Percentiles rank a stretch among this genome's conserved stretches.
Evolutionary conservation across 192 early-diverging fungal genomes (phyloP).

Genomic region (Cetraspora pellucida): DNA sequence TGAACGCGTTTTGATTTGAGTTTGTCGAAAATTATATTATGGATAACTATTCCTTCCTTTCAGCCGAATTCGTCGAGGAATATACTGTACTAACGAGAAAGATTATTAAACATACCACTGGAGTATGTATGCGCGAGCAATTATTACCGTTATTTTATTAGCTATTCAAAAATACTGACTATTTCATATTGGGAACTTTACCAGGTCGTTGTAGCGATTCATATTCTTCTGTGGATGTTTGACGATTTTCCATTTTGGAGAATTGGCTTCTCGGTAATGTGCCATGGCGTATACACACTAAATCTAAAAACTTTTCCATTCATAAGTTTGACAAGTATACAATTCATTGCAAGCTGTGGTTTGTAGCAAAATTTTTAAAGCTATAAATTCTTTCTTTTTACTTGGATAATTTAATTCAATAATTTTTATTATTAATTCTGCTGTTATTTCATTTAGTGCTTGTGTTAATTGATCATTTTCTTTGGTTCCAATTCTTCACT

Average conservation of each 20-base stretch:
- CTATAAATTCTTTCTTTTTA: background rate
- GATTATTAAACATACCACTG: constrained; percentile 67
- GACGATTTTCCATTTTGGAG: constrained; percentile 79
- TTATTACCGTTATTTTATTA: background rate
- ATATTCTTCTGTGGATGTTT: constrained; percentile 72
- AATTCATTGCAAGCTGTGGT: constrained; percentile 85
- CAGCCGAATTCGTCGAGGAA: constrained; percentile 63
- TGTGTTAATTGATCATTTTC: constrained; percentile 85
- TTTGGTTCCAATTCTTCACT: constrained; percentile 95
- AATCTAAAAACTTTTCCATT: constrained; percentile 83
- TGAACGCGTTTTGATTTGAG: constrained; percentile 21
- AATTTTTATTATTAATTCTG: constrained; percentile 2
- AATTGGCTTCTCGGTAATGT: constrained; percentile 68
- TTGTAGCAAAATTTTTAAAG: constrained; percentile 28
- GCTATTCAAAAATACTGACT: background rate
- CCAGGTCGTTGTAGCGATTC: constrained; percentile 66
- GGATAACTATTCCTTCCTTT: background rate
- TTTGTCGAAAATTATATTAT: constrained; percentile 14
- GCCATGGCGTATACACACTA: constrained; percentile 79
- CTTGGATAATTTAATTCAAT: background rate
- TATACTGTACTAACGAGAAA: constrained; percentile 78
- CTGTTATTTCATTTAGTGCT: constrained; percentile 49
- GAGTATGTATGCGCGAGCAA: constrained; percentile 40
- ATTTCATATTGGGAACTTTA: background rate
- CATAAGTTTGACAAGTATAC: constrained; percentile 71